Conservation (phyloP, 371 early-diverging fungal species). For the Nosema muscidifuracis region DNA sequence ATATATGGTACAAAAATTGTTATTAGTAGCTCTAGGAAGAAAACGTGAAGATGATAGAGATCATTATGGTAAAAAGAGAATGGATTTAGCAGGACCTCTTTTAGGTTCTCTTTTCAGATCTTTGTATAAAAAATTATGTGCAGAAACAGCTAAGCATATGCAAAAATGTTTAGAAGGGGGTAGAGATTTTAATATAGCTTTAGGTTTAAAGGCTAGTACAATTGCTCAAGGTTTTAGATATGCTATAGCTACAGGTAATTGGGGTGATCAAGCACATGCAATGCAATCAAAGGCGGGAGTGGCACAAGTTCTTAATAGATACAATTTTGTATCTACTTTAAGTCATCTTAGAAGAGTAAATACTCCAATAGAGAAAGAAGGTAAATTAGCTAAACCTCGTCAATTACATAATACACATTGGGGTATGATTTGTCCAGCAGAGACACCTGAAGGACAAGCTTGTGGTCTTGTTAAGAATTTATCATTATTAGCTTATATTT, state of each 20-base stretch:
- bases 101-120: slow-evolving; percentile 82
- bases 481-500: slow-evolving; percentile 89
- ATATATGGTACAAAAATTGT: slow-evolving; percentile 91
- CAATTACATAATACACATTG: slow-evolving; percentile 98
- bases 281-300: slow-evolving; percentile 92
- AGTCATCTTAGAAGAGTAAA: slow-evolving; percentile 96
- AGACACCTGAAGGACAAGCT: slow-evolving; percentile 99
- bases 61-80: slow-evolving; percentile 96
- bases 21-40: slow-evolving; percentile 79
- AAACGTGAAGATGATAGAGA: slow-evolving; percentile 95
- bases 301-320: slow-evolving; percentile 93
- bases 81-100: slow-evolving; percentile 93
- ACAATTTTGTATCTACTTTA: slow-evolving; percentile 92
- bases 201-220: slow-evolving; percentile 79
- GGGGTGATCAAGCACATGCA: slow-evolving; percentile 94
- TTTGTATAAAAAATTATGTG: slow-evolving; percentile 82
- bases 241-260: slow-evolving; percentile 96
- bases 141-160: slow-evolving; percentile 79
- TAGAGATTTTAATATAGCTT: slow-evolving; percentile 78
- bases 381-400: slow-evolving; percentile 92
- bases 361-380: slow-evolving; percentile 95
- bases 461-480: slow-evolving; percentile 99
- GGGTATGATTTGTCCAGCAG: slow-evolving; percentile 99
- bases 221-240: slow-evolving; percentile 92
- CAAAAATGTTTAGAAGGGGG: slow-evolving; percentile 78